phyloP scores from a whole-genome alignment of 2,329 filamentous ascomycete species.

The Aspergillus sp. region DNA sequence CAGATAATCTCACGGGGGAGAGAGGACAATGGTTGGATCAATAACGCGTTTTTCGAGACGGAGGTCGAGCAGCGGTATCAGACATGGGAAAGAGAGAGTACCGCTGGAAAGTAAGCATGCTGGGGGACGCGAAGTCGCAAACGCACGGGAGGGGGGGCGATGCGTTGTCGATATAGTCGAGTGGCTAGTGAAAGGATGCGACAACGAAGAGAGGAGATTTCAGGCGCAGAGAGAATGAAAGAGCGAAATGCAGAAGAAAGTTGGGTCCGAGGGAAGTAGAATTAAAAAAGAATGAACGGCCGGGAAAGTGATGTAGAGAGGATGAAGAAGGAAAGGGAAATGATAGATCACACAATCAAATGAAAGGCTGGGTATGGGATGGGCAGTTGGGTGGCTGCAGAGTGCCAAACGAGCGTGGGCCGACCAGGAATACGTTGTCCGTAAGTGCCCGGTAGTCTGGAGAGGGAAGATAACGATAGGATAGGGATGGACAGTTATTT shows the following conservation, averaged over 20 bases:
- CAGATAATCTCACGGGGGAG: conserved; percentile 18
- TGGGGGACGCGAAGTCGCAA: conserved; percentile 26
- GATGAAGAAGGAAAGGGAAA: neutral
- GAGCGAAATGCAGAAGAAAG: neutral
- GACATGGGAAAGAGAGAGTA: conserved; percentile 25
- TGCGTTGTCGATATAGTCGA: neutral
- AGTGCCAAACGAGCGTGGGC: neutral
- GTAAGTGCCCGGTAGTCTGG: no score
- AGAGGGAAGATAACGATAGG: no score
- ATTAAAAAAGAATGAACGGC: neutral
- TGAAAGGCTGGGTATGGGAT: neutral
- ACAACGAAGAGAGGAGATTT: neutral
- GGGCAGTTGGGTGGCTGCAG: neutral
- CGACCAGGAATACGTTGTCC: neutral
- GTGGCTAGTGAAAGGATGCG: neutral
- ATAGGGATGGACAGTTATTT: no score
- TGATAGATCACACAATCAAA: conserved; percentile 6
- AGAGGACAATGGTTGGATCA: conserved; percentile 9
- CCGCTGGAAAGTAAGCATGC: conserved; percentile 36
- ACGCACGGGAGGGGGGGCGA: neutral
- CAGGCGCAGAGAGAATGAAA: neutral
- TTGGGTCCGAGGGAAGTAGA: neutral
- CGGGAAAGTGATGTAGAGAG: conserved; percentile 1
- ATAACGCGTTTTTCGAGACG: conserved; percentile 24
- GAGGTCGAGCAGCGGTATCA: conserved; percentile 29